Evolutionary conservation across 345 rosid genomes (phyloP), one percentile per base, ranked within the genome.

Genomic region (Moricandia moricandioides): DNA sequence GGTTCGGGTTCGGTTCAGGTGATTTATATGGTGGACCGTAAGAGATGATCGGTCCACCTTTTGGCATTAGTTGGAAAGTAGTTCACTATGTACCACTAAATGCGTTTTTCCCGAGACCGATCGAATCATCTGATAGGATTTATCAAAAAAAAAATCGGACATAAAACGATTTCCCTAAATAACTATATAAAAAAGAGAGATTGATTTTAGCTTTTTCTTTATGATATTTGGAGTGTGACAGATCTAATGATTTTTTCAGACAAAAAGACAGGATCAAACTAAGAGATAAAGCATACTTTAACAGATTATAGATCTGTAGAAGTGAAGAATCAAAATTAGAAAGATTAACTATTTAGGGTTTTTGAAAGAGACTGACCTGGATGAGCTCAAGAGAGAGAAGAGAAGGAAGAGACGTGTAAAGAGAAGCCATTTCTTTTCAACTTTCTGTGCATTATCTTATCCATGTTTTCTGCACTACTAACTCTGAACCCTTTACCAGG

Each of bases 381-480:
- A 87, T 79, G 70, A 81, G 85, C 69, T 90, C 86, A 18, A 85
- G 82, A 67, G 98, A 95, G 72, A 90, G 90, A 71, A 88, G 81
- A 74, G 87, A 79, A 67, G 91, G 83, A 43, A 94, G 95, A 10
- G 85, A 74, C 3, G 80, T 47, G 54, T 80, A 72, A 62, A 88
- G 92, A 79, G 85, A 55, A 35, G 92, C 60, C 97, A 94, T 90
- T 60, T 89, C 91, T 78, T 85, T 76, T 94, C 98, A 68, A 82
- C 68, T 26, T 91, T 91, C 92, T 81, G 69, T 88, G 98, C 75
- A 83, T 34, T 82, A 74, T 54, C 80, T 86, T 94, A 87, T 84
- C 87, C 62, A 72, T 77, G 0, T 54, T 57, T 43, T 56, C 72
- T 17, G 56, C 66, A 16, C 2, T 24, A 7, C 63, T n/a, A 68